Base-by-base conservation (phyloP, 2,329 filamentous ascomycete species). In the Botrytis cinerea region DNA sequence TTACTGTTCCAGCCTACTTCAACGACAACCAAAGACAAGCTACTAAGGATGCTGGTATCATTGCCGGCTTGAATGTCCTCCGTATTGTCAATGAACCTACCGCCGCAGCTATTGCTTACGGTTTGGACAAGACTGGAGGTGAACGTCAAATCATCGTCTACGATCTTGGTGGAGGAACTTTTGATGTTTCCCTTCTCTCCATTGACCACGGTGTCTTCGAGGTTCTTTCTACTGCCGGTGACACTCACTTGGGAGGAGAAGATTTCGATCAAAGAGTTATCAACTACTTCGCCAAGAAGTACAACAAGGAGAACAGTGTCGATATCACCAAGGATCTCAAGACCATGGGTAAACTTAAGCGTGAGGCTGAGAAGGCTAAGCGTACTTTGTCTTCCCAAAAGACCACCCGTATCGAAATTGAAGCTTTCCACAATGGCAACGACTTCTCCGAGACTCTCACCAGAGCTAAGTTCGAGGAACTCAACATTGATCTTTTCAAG, bases 341-440 rank as follows among this genome's bases (percentile, higher is more conserved):
- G 93, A 92, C 95, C 78, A 98, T 98, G 95, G 94, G 95, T 87
- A 99, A 98, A 88, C 90, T 99, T 80, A 98, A 98, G 93, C 95
- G 96, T 81, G 96, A 98, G 86, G 95, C 96, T 80, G 96, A 99
- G 86, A 98, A 98, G 91, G 96, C 96, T 86, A 99, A 99, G 93
- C 93, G 96, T 82, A 97, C 95, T 80, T 91, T 99, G 73, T 97
- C 93, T 82, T 96, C 93, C 78, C 94, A 97, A 87, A 95, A 94
- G 91, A 94, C 92, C 78, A 93, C 93, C 78, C 93, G 93, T 80
- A 94, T 97, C 79, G 96, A 98, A 87, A 98, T 99, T 78, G 96
- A 99, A 85, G 92, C 93, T 79, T 97, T 99, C 92, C 92, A 93
- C 86, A 91, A 97, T 80, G 96, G 96, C 87, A 92, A 97, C 79